Evolutionary conservation across 768 basidiomycete genomes (phyloP).

Genomic region (Steccherinum ochraceum): DNA sequence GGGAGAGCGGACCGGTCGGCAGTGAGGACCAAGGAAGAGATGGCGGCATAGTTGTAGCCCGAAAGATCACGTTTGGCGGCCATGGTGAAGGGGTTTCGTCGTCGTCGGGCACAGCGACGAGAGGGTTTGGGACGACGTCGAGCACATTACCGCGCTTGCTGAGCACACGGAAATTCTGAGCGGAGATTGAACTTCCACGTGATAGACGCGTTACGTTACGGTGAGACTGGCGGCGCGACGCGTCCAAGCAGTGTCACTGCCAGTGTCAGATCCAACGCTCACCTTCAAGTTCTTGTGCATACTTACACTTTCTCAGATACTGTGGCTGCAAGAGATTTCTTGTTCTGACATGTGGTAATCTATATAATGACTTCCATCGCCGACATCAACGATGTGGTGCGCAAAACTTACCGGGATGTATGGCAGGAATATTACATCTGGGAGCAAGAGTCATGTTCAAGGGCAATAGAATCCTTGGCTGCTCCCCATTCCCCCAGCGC

Average conservation of each 20-base stretch:
- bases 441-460: slow-evolving; percentile 12
- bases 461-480: no score
- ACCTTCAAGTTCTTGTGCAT: no score
- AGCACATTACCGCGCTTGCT: background rate
- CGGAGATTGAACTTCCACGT: background rate
- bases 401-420: slow-evolving; percentile 8
- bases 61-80: slow-evolving; percentile 73
- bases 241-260: no score
- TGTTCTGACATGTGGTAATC: no score
- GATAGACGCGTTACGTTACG: background rate
- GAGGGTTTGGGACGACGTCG: background rate
- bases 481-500: no score
- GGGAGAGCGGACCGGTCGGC: slow-evolving; percentile 78
- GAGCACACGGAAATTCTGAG: background rate
- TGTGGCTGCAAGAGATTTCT: no score
- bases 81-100: slow-evolving; percentile 22
- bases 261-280: no score
- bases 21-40: slow-evolving; percentile 92
- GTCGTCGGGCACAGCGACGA: slow-evolving; percentile 4
- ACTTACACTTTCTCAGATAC: no score
- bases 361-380: no score
- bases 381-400: slow-evolving; percentile 45
- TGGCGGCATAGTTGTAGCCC: slow-evolving; percentile 93
- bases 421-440: slow-evolving; percentile 18
- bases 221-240: background rate